A percentile compares a stretch with the other conserved stretches of the same genome.
Conservation (phyloP, 495 filamentous ascomycete genomes). For the Glonium stellatum region DNA sequence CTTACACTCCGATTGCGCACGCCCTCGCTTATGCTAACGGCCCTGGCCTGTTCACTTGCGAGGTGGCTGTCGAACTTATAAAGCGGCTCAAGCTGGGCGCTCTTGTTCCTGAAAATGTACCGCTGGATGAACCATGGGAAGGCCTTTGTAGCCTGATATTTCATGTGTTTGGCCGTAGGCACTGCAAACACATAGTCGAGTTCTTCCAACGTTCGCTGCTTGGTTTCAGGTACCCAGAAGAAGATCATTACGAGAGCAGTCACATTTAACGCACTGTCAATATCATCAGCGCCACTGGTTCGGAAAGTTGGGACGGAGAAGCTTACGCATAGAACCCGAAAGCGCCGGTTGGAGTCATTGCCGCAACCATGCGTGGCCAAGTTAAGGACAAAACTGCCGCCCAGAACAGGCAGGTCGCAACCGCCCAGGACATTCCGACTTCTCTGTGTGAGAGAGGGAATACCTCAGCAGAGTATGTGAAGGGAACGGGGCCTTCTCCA, state of each 20-base stretch:
- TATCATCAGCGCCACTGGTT: too few species aligned
- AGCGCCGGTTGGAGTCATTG: constrained; percentile 29
- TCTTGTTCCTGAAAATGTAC: too few species aligned
- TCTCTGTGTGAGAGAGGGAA: constrained; percentile 35
- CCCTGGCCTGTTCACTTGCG: too few species aligned
- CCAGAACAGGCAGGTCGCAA: constrained; percentile 33
- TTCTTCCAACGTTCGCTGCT: constrained; percentile 67
- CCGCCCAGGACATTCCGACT: constrained; percentile 34
- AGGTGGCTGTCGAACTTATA: too few species aligned
- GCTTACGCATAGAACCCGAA: constrained; percentile 51
- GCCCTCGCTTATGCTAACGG: too few species aligned
- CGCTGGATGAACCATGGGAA: too few species aligned
- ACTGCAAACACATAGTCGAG: constrained; percentile 36
- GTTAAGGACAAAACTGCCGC: constrained; percentile 32
- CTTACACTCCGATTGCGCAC: too few species aligned
- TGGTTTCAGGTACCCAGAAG: constrained; percentile 71
- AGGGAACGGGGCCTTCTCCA: constrained; percentile 33
- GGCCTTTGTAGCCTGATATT: too few species aligned
- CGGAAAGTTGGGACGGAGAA: too few species aligned
- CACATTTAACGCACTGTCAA: constrained; percentile 49
- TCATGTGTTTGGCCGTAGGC: constrained; percentile 17
- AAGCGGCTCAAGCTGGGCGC: too few species aligned
- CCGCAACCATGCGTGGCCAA: constrained; percentile 31
- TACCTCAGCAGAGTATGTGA: constrained; percentile 37
- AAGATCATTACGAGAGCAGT: constrained; percentile 64